Evolutionary conservation across 2,329 filamentous ascomycete genomes (phyloP).

Genomic region (Exophiala sp.): DNA sequence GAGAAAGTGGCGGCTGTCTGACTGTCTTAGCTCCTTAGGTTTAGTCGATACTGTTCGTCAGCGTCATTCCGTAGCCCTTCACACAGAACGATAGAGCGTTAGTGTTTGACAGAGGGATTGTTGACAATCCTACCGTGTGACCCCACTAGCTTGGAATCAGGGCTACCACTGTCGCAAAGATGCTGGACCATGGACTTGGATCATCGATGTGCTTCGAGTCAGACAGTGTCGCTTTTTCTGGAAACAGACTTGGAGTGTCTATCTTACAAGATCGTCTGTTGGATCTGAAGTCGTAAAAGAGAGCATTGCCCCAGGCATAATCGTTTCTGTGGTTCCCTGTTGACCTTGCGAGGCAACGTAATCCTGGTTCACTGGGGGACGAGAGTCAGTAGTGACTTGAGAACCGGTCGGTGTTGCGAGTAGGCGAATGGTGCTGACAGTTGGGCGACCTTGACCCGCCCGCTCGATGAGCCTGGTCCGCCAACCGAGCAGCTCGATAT

Average conservation of each 20-base stretch:
- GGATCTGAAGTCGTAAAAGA: conserved; percentile 5
- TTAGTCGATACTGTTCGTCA: too few species aligned
- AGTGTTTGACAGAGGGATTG: too few species aligned
- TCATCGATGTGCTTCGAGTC: too few species aligned
- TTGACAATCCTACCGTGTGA: too few species aligned
- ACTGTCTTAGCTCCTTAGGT: too few species aligned
- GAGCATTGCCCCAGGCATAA: not conserved
- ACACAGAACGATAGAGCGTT: too few species aligned
- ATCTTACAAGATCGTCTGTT: conserved; percentile 12
- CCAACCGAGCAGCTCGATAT: conserved; percentile 14
- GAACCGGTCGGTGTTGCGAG: conserved; percentile 1
- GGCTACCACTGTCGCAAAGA: too few species aligned
- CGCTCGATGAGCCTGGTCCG: conserved; percentile 16
- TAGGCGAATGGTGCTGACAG: conserved; percentile 9
- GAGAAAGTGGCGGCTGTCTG: too few species aligned
- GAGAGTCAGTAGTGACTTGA: not conserved
- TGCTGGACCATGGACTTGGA: too few species aligned
- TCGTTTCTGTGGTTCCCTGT: not conserved
- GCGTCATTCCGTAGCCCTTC: too few species aligned
- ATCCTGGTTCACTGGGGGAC: not conserved
- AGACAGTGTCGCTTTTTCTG: too few species aligned
- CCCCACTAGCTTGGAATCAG: too few species aligned
- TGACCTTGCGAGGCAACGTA: not conserved
- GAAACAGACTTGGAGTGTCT: not conserved
- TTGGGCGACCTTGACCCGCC: conserved; percentile 7